Evolutionary conservation across 73 alveolate species (phyloP).

Genomic region (Symbiodinium pilosum): DNA sequence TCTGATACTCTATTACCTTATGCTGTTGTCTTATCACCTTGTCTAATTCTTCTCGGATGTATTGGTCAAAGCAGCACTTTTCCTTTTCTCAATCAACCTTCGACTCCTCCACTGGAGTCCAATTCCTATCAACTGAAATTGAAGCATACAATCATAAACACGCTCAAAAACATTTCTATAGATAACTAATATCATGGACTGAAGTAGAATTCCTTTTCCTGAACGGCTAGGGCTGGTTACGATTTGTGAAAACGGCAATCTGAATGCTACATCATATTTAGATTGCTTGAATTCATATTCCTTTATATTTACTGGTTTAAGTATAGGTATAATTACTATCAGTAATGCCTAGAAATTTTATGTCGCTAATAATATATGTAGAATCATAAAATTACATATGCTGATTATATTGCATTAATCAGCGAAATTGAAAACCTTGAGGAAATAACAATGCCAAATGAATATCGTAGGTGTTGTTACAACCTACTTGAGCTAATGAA

Average conservation of each 20-base stretch:
- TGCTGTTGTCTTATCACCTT: slow-evolving; percentile 11
- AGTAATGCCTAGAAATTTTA: not conserved
- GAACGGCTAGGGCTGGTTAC: slow-evolving; percentile 23
- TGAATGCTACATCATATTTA: slow-evolving; percentile 1
- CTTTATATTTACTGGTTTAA: slow-evolving; percentile 1
- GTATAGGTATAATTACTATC: not conserved
- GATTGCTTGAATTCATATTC: slow-evolving; percentile 13
- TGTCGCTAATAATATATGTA: not conserved
- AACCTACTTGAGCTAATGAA: not conserved
- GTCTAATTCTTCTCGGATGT: slow-evolving; percentile 19
- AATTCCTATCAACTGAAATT: slow-evolving; percentile 13
- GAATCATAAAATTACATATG: not conserved
- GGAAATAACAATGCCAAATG: not conserved
- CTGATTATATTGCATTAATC: not conserved
- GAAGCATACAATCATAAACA: not conserved
- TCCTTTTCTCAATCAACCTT: slow-evolving; percentile 28
- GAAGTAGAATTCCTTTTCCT: slow-evolving; percentile 33
- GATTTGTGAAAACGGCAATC: not conserved
- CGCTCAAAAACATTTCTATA: not conserved
- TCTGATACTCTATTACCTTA: slow-evolving; percentile 27
- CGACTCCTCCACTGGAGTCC: not conserved
- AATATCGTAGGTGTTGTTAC: not conserved
- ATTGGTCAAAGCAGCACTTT: slow-evolving; percentile 25
- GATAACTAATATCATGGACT: not conserved
- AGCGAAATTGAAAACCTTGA: no score